Percentiles rank a stretch among this genome's conserved stretches.
Evolutionary conservation across 208 protist species (phyloP).

Genomic region (Borovskyia barvae): DNA sequence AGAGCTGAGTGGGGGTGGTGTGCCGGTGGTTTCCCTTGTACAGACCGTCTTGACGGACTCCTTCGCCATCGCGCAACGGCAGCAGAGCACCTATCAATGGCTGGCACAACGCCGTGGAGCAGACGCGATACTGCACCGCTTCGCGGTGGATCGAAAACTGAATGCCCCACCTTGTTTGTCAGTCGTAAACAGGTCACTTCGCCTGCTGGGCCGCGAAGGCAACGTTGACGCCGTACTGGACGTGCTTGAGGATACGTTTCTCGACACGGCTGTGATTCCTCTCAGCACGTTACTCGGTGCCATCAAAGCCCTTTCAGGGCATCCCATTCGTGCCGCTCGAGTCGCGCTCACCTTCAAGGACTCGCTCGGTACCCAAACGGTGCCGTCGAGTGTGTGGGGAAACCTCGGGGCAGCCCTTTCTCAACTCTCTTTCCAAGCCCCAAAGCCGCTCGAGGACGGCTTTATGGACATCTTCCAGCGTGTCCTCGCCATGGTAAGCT

Average conservation of each 20-base stretch:
- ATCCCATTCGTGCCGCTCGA: conserved; percentile 31
- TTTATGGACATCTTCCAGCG: conserved; percentile 68
- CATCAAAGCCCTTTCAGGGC: conserved; percentile 24
- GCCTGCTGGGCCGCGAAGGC: conserved; percentile 33
- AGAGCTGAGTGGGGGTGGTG: conserved; percentile 16
- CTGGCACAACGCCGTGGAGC: conserved; percentile 36
- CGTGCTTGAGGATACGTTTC: conserved; percentile 45
- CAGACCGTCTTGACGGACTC: conserved; percentile 32
- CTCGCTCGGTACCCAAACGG: conserved; percentile 10
- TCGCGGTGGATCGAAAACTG: conserved; percentile 61
- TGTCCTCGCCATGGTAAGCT: conserved; percentile 45
- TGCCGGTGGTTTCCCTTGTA: conserved; percentile 27
- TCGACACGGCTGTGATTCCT: conserved; percentile 28
- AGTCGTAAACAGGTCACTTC: conserved; percentile 45
- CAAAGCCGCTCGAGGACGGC: conserved; percentile 39
- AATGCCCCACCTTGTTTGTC: conserved; percentile 53
- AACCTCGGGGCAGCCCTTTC: conserved; percentile 34
- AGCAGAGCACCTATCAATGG: conserved; percentile 66
- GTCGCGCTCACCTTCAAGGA: conserved; percentile 40
- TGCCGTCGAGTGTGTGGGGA: conserved; percentile 34
- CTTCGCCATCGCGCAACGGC: conserved; percentile 59
- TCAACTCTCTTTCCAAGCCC: conserved; percentile 41
- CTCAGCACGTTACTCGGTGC: conserved; percentile 41
- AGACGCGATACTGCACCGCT: conserved; percentile 56
- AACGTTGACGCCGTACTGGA: conserved; percentile 35